Percentiles rank a stretch among this genome's conserved stretches.
Conservation (phyloP, 768 basidiomycete species). For the Piloderma croceum region DNA sequence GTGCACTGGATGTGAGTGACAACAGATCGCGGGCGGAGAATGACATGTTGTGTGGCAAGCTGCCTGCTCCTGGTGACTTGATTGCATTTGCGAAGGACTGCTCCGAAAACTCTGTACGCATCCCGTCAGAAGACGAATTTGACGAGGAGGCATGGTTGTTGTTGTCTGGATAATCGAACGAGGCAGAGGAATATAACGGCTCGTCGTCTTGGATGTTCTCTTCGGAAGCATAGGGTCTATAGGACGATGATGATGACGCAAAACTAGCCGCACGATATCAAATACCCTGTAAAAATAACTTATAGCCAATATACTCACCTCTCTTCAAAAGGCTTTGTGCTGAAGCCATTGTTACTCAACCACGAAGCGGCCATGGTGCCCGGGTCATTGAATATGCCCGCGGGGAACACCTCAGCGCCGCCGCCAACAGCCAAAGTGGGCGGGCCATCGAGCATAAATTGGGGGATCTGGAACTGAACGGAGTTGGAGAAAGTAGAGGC, state of each 20-base stretch:
- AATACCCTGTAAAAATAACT: background rate
- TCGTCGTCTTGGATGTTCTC: slow-evolving; percentile 12
- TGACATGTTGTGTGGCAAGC: slow-evolving; percentile 2
- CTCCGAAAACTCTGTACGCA: slow-evolving; percentile 23
- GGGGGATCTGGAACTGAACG: slow-evolving; percentile 55
- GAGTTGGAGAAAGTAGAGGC: slow-evolving; percentile 1
- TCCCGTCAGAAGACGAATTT: too few species aligned
- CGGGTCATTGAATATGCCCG: slow-evolving; percentile 28
- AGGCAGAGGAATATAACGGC: background rate
- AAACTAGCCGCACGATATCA: slow-evolving; percentile 1
- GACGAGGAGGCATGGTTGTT: background rate
- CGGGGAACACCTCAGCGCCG: slow-evolving; percentile 68
- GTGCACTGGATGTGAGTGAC: slow-evolving; percentile 5
- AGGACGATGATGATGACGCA: slow-evolving; percentile 5
- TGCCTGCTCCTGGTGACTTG: background rate
- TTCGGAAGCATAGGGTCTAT: slow-evolving; percentile 8
- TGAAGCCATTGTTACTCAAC: slow-evolving; percentile 45
- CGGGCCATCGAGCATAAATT: slow-evolving; percentile 52
- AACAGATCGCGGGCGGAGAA: too few species aligned
- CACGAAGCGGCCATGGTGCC: slow-evolving; percentile 37
- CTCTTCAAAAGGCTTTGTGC: slow-evolving; percentile 7
- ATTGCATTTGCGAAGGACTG: background rate
- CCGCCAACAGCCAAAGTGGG: slow-evolving; percentile 66
- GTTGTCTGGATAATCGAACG: background rate
- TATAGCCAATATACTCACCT: slow-evolving; percentile 1